Evolutionary conservation across 306 rosid species (phyloP).

Genomic region (Cucurbita pepo): DNA sequence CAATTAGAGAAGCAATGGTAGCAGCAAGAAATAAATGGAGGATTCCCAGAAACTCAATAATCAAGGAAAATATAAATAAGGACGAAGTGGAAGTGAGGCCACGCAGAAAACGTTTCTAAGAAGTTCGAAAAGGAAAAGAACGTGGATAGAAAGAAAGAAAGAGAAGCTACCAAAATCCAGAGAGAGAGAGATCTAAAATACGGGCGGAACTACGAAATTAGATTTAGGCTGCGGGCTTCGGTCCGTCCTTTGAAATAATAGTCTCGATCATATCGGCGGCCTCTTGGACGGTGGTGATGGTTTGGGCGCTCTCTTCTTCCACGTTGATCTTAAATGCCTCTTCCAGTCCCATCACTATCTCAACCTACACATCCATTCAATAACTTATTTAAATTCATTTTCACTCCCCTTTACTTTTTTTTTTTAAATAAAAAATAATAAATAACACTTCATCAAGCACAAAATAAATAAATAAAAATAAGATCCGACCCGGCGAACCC

Average conservation of each 20-base stretch:
- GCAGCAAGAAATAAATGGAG: too few species aligned
- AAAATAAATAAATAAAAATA: too few species aligned
- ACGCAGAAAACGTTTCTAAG: too few species aligned
- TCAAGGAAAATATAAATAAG: too few species aligned
- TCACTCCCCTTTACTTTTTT: too few species aligned
- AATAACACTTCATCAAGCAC: too few species aligned
- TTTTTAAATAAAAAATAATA: too few species aligned
- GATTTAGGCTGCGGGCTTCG: not conserved
- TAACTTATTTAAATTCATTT: too few species aligned
- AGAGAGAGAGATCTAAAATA: not conserved
- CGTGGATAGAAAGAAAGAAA: not conserved
- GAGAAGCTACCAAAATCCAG: not conserved
- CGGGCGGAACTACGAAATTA: not conserved
- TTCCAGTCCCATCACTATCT: slow-evolving; percentile 97
- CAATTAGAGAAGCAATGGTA: too few species aligned
- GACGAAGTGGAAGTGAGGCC: too few species aligned
- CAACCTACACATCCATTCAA: slow-evolving; percentile 31
- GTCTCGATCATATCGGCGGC: slow-evolving; percentile 78
- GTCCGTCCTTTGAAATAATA: slow-evolving; percentile 15
- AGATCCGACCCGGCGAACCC: too few species aligned
- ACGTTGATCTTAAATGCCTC: slow-evolving; percentile 66
- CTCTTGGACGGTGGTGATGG: slow-evolving; percentile 79
- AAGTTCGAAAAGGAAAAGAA: not conserved
- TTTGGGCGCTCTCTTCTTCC: slow-evolving; percentile 83
- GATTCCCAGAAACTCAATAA: too few species aligned